A percentile compares a stretch with the other conserved stretches of the same genome.
Conservation (phyloP, 1,284 basidiomycete genomes). For the Cutaneotrichosporon cutaneum region DNA sequence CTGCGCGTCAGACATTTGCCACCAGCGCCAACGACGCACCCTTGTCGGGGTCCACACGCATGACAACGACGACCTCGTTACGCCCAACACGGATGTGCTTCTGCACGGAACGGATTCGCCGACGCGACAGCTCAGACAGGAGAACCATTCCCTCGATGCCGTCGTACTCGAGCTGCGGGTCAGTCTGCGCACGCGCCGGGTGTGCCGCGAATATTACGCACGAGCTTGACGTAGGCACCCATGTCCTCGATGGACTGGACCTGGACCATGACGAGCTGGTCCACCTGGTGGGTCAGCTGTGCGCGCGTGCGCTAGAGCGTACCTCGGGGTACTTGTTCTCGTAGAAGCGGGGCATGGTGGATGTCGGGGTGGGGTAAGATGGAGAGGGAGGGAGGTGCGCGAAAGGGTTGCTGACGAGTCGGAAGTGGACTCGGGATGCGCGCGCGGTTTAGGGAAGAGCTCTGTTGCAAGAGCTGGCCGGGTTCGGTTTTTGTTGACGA, state of each 20-base stretch:
- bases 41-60: slow-evolving; percentile 99
- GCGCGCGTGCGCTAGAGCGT: slow-evolving; percentile 1
- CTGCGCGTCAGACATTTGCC: slow-evolving; percentile 53
- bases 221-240: slow-evolving; percentile 98
- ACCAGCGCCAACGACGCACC: slow-evolving; percentile 59
- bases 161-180: slow-evolving; percentile 86
- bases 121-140: slow-evolving; percentile 90
- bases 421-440: not conserved
- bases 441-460: not conserved
- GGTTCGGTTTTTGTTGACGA: not conserved
- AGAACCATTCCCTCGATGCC: slow-evolving; percentile 99
- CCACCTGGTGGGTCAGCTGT: slow-evolving; percentile 60
- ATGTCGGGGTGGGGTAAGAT: slow-evolving; percentile 5
- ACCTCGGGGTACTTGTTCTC: slow-evolving; percentile 57
- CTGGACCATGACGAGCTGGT: slow-evolving; percentile 98
- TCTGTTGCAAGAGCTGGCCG: not conserved
- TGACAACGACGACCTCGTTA: slow-evolving; percentile 97
- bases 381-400: not conserved
- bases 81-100: slow-evolving; percentile 96
- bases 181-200: slow-evolving; percentile 7
- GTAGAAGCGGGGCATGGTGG: slow-evolving; percentile 53
- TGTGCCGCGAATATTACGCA: slow-evolving; percentile 55
- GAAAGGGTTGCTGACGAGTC: not conserved
- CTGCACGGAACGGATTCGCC: slow-evolving; percentile 96
- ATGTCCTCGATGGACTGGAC: slow-evolving; percentile 99